Evolutionary conservation across 805 yeast genomes (phyloP).

Genomic region (Isabelozyma heimii): DNA sequence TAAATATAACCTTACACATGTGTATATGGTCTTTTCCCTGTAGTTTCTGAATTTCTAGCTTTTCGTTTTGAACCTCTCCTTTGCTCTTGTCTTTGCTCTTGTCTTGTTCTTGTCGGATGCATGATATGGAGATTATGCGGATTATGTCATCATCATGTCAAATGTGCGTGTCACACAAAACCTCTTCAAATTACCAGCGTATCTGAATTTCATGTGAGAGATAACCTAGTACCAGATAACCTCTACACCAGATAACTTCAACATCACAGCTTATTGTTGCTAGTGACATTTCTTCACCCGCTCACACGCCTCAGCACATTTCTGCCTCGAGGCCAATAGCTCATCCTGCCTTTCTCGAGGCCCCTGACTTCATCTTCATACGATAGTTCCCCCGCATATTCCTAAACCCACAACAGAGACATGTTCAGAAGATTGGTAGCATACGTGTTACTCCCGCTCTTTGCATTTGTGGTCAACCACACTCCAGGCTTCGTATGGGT

Average conservation of each 20-base stretch:
- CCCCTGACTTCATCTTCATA: not conserved
- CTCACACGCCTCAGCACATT: too few species aligned
- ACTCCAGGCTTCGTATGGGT: constrained; percentile 41
- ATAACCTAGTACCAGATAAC: too few species aligned
- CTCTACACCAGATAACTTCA: too few species aligned
- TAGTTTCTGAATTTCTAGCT: too few species aligned
- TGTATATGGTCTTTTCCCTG: too few species aligned
- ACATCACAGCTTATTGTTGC: too few species aligned
- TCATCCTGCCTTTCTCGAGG: not conserved
- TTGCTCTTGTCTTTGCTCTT: too few species aligned
- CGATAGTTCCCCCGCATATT: not conserved
- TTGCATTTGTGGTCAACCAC: constrained; percentile 28
- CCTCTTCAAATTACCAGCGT: not conserved
- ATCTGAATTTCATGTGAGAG: too few species aligned
- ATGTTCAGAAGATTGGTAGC: constrained; percentile 2
- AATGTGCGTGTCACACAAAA: not conserved
- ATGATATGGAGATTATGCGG: not conserved
- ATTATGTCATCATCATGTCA: not conserved
- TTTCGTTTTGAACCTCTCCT: too few species aligned
- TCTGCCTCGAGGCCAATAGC: not conserved
- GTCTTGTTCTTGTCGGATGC: too few species aligned
- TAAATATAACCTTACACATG: too few species aligned
- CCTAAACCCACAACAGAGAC: not conserved
- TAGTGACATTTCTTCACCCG: too few species aligned
- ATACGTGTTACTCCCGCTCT: constrained; percentile 15